Evolutionary conservation across 257 asterid genomes (phyloP).

Genomic region (Petrea volubilis): DNA sequence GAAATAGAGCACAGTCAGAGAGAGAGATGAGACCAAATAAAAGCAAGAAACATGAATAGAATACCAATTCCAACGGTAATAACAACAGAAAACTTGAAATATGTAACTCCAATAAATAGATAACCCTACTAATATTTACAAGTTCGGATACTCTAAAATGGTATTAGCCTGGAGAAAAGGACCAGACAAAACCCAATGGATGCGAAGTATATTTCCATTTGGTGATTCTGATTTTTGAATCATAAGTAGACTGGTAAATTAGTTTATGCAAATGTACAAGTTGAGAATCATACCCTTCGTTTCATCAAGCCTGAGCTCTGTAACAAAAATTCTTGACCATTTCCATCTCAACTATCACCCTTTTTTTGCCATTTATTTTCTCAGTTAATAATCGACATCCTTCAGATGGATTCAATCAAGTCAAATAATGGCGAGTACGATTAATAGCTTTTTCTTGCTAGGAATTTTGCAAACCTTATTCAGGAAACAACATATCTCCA

Average conservation of each 20-base stretch:
- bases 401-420: slow-evolving; percentile 52
- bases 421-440: slow-evolving; percentile 19
- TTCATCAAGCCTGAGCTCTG: slow-evolving; percentile 27
- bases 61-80: background rate
- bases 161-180: background rate
- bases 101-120: background rate
- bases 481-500: slow-evolving; percentile 54
- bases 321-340: slow-evolving; percentile 38
- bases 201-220: slow-evolving; percentile 9
- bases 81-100: slow-evolving; percentile 11
- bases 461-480: slow-evolving; percentile 28
- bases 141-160: background rate
- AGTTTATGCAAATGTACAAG: slow-evolving; percentile 47
- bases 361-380: slow-evolving; percentile 36
- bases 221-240: slow-evolving; percentile 8
- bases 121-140: slow-evolving; percentile 25
- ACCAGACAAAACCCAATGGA: background rate
- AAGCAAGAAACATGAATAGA: background rate
- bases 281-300: slow-evolving; percentile 19
- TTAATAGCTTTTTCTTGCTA: slow-evolving; percentile 13
- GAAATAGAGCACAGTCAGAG: no score
- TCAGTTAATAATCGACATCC: slow-evolving; percentile 46
- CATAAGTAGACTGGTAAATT: slow-evolving; percentile 24
- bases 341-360: slow-evolving; percentile 10
- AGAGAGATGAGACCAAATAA: no score